A percentile compares a stretch with the other conserved stretches of the same genome.
Evolutionary conservation across 2,329 filamentous ascomycete species (phyloP).

Genomic region (Periconia macrospinosa): DNA sequence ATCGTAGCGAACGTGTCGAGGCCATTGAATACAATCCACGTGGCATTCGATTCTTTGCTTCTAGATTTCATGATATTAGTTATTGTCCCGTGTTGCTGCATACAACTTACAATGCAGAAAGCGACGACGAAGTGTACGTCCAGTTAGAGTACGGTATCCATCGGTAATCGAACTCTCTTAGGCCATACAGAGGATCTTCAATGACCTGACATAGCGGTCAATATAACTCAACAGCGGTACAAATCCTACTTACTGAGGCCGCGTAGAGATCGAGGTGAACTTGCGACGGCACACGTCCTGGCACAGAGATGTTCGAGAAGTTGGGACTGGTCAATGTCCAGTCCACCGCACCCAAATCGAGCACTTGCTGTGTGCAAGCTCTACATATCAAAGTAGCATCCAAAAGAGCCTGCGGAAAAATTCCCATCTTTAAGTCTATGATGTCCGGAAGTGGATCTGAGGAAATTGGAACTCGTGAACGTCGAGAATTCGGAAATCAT

Average conservation of each 20-base stretch:
- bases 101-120: slow-evolving; percentile 30
- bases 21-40: slow-evolving; percentile 63
- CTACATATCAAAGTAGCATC: neutral
- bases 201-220: slow-evolving; percentile 47
- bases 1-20: slow-evolving; percentile 64
- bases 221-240: neutral
- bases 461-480: too few species aligned
- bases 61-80: slow-evolving; percentile 8
- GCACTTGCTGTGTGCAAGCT: slow-evolving; percentile 9
- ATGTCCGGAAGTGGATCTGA: too few species aligned
- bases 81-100: too few species aligned
- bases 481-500: too few species aligned
- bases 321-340: slow-evolving; percentile 52
- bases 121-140: slow-evolving; percentile 59
- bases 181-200: slow-evolving; percentile 56
- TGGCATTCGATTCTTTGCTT: slow-evolving; percentile 39
- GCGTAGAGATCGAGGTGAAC: slow-evolving; percentile 61
- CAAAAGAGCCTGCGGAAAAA: neutral
- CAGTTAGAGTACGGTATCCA: slow-evolving; percentile 63
- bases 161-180: slow-evolving; percentile 62
- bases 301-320: slow-evolving; percentile 54
- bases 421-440: too few species aligned
- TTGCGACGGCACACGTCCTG: slow-evolving; percentile 60
- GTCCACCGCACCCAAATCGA: slow-evolving; percentile 27
- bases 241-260: slow-evolving; percentile 26